phyloP scores from a whole-genome alignment of 441 rosid genomes.

The Breynia disticha region DNA sequence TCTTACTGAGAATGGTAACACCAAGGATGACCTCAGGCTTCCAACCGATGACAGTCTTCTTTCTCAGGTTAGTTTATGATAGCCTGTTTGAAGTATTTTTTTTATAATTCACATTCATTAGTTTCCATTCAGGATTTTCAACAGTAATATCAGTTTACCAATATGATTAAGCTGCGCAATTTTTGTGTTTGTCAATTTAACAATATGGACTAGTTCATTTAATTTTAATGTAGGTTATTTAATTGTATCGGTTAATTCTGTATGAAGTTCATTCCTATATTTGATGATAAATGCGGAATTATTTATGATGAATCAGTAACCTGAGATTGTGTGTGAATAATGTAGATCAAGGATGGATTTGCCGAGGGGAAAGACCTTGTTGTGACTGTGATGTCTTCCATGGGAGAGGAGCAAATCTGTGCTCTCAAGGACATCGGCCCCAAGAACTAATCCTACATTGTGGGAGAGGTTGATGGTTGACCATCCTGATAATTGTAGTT shows the following conservation, averaged over 20 bases:
- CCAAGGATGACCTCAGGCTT: conserved; percentile 93
- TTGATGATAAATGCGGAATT: too few relatives aligned
- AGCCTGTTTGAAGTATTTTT: background rate
- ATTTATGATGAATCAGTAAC: too few relatives aligned
- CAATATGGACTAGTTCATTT: too few relatives aligned
- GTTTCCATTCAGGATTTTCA: too few relatives aligned
- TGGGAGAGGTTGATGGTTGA: conserved; percentile 2
- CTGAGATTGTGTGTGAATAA: background rate
- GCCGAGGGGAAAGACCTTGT: conserved; percentile 75
- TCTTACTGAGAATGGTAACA: conserved; percentile 71
- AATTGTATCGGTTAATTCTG: too few relatives aligned
- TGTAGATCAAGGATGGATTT: conserved; percentile 76
- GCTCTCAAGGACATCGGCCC: conserved; percentile 87
- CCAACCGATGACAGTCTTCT: conserved; percentile 81
- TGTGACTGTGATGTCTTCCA: conserved; percentile 78
- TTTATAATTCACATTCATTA: too few relatives aligned
- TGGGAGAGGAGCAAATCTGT: conserved; percentile 98
- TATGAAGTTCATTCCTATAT: too few relatives aligned
- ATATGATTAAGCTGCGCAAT: too few relatives aligned
- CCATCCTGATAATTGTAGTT: conserved; percentile 13
- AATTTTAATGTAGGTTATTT: too few relatives aligned
- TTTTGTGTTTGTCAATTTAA: too few relatives aligned
- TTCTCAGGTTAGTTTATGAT: conserved; percentile 32
- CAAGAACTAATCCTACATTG: conserved; percentile 23
- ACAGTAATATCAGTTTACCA: too few relatives aligned